Percentiles rank a stretch among this genome's conserved stretches.
These are phyloP conservation scores for Calonectria honghensis DNA, from an alignment of 2,329 filamentous ascomycete genomes.

Conservation along the genomic window DNA sequence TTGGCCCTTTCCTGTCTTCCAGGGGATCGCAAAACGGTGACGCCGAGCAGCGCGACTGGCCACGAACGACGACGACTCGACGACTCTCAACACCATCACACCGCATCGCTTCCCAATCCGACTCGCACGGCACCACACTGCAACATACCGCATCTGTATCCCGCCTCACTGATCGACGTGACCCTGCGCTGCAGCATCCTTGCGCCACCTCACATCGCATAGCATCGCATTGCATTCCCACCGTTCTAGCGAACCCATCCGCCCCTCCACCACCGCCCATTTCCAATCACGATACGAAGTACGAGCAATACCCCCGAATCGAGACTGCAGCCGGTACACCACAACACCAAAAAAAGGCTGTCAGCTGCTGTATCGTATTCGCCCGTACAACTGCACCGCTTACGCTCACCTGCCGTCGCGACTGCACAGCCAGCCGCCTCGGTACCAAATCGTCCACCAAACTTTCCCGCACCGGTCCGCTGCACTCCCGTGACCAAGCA, in stretches of 20 bases:
- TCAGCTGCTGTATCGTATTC: slow-evolving; percentile 35
- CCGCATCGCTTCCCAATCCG: slow-evolving; percentile 13
- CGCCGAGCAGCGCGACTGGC: slow-evolving; percentile 3
- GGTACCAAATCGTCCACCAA: neutral
- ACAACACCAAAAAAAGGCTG: slow-evolving; percentile 13
- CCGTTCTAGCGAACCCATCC: slow-evolving; percentile 28
- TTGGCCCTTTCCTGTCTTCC: slow-evolving; percentile 13
- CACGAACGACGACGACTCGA: slow-evolving; percentile 23
- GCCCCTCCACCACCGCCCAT: slow-evolving; percentile 33
- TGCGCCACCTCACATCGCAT: slow-evolving; percentile 35
- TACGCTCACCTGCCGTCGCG: slow-evolving; percentile 28
- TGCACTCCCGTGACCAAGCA: slow-evolving; percentile 15
- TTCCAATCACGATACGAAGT: slow-evolving; percentile 31
- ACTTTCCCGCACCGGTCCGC: slow-evolving; percentile 15
- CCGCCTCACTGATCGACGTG: slow-evolving; percentile 20
- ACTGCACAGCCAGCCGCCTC: slow-evolving; percentile 23
- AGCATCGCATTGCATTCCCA: slow-evolving; percentile 27
- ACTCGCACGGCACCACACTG: slow-evolving; percentile 13
- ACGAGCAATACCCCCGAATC: slow-evolving; percentile 14
- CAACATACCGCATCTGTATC: slow-evolving; percentile 26
- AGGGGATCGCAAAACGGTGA: slow-evolving; percentile 11
- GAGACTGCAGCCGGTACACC: neutral
- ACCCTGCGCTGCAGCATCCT: slow-evolving; percentile 24
- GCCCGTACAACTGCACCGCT: slow-evolving; percentile 24
- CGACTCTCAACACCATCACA: slow-evolving; percentile 8